These are phyloP conservation scores for Neurospora sp. DNA, from an alignment of 495 filamentous ascomycete genomes.

Conservation along the genomic window DNA sequence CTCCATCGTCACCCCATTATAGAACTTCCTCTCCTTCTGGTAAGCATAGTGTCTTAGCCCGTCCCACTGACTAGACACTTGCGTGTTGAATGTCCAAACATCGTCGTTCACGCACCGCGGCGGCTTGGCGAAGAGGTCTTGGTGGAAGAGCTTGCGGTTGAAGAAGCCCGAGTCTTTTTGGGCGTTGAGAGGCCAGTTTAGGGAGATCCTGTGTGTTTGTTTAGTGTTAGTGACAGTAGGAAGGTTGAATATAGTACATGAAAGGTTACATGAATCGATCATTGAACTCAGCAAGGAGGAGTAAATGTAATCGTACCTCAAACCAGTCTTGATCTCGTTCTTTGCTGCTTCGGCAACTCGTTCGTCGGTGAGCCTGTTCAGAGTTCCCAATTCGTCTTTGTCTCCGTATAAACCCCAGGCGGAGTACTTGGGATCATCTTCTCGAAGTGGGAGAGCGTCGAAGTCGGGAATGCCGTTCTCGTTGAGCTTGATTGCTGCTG, in stretches of 20 bases:
- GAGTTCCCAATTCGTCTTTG: constrained; percentile 35
- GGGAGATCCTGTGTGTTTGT: constrained; percentile 23
- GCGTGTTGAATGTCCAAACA: constrained; percentile 50
- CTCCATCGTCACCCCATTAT: constrained; percentile 48
- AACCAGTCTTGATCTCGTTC: constrained; percentile 42
- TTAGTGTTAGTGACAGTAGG: neutral
- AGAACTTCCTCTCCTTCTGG: constrained; percentile 44
- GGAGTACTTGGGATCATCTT: constrained; percentile 28
- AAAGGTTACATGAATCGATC: neutral
- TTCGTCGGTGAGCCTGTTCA: constrained; percentile 36
- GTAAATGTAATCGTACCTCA: constrained; percentile 11
- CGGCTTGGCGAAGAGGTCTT: constrained; percentile 27
- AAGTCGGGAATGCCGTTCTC: constrained; percentile 33
- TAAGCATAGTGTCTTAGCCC: constrained; percentile 40
- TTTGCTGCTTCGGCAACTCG: constrained; percentile 33
- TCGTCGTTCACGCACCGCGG: constrained; percentile 45
- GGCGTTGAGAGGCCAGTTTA: constrained; percentile 36
- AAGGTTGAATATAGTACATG: neutral
- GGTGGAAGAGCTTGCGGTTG: constrained; percentile 28
- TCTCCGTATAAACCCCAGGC: constrained; percentile 43
- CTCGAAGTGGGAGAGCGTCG: constrained; percentile 32
- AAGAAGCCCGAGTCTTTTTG: constrained; percentile 29
- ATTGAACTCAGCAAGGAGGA: neutral
- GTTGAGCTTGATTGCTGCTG: constrained; percentile 20
- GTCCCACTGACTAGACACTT: constrained; percentile 38